These are phyloP conservation scores for Litchi chinensis DNA, from an alignment of 345 rosid species.

Conservation along the genomic window DNA sequence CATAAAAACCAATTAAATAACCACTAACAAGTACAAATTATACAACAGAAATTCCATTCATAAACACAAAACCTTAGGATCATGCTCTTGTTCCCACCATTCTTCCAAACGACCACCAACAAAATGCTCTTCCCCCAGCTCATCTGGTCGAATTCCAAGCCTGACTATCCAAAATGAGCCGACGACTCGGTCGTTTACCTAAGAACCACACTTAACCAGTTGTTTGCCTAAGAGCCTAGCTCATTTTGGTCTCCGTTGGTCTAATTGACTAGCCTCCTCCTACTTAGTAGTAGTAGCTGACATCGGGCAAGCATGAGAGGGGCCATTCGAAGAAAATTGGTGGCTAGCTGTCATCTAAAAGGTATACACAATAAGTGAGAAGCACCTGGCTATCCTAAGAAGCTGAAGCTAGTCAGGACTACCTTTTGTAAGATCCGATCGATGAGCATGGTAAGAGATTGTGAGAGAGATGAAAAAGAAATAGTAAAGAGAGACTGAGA, in stretches of 20 bases:
- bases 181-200: conserved; percentile 78
- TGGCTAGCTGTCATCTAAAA: conserved; percentile 14
- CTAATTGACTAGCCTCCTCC: no score
- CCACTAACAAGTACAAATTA: no score
- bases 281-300: no score
- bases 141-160: conserved; percentile 25
- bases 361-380: conserved; percentile 30
- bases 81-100: background rate
- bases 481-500: no score
- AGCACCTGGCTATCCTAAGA: conserved; percentile 47
- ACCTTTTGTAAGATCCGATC: no score
- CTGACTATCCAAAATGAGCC: conserved; percentile 42
- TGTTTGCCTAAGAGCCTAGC: background rate
- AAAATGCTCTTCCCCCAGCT: background rate
- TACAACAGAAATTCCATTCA: no score
- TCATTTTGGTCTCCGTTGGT: no score
- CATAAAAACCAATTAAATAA: no score
- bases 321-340: conserved; percentile 52
- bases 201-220: conserved; percentile 36
- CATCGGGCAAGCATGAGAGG: conserved; percentile 26
- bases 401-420: conserved; percentile 30
- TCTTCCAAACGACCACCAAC: background rate
- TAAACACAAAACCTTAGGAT: no score
- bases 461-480: no score
- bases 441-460: no score